Percentiles rank a stretch among this genome's conserved stretches.
These are phyloP conservation scores for Xylaria polymorpha DNA, from an alignment of 2,329 filamentous ascomycete genomes.

Conservation along the genomic window DNA sequence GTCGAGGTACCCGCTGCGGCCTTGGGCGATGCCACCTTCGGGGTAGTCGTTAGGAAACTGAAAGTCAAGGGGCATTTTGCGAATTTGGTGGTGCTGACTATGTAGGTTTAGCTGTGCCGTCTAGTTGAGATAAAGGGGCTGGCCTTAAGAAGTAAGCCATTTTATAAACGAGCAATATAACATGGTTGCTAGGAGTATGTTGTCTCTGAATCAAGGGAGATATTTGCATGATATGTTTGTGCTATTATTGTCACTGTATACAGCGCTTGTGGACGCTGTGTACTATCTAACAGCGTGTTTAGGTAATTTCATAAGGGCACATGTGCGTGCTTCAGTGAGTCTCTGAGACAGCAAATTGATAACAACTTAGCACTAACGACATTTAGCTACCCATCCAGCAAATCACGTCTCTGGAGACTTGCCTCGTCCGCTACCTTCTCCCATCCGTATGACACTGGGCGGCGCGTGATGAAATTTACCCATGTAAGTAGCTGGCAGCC, in stretches of 20 bases:
- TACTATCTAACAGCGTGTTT: too few species aligned
- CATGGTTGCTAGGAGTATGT: background rate
- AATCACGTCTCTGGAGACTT: too few species aligned
- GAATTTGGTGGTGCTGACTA: background rate
- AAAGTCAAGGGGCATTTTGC: background rate
- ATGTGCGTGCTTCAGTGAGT: background rate
- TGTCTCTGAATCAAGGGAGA: conserved; percentile 8
- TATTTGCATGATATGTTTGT: background rate
- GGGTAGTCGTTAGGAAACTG: background rate
- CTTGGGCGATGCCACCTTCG: background rate
- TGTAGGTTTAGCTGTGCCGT: background rate
- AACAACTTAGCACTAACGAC: too few species aligned
- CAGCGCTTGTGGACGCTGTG: background rate
- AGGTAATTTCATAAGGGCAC: too few species aligned
- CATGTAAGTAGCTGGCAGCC: background rate
- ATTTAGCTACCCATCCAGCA: too few species aligned
- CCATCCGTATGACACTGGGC: background rate
- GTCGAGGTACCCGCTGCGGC: background rate
- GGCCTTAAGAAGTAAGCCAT: too few species aligned
- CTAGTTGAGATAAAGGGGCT: background rate
- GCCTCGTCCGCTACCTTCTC: too few species aligned
- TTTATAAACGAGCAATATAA: background rate
- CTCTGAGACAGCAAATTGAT: too few species aligned
- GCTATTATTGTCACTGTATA: background rate
- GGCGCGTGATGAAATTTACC: background rate